Percentiles rank a stretch among this genome's conserved stretches.
These are phyloP conservation scores for Sporisorium graminicola DNA, from an alignment of 1,284 basidiomycete species.

Conservation along the genomic window DNA sequence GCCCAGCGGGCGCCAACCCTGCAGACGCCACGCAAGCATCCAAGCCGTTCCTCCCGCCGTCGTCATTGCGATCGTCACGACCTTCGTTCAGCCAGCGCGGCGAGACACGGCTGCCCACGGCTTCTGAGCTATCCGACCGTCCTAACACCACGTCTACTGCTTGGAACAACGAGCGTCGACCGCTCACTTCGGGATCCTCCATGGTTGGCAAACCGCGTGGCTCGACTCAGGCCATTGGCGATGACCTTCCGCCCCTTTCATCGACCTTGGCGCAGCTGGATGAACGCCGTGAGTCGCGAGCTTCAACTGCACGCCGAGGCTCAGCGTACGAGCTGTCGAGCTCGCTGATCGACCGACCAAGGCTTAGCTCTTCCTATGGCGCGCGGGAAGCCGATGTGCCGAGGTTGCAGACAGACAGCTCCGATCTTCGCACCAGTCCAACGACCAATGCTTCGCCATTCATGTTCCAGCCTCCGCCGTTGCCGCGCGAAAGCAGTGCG, in stretches of 20 bases:
- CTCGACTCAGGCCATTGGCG: constrained; percentile 17
- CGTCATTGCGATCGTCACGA: constrained; percentile 33
- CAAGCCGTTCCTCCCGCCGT: constrained; percentile 44
- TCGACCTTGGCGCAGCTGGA: constrained; percentile 31
- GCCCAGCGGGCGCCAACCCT: constrained; percentile 39
- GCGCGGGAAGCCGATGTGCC: constrained; percentile 17
- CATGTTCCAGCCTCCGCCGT: constrained; percentile 60
- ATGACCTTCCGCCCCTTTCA: constrained; percentile 36
- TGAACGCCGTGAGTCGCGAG: constrained; percentile 33
- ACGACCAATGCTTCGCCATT: constrained; percentile 56
- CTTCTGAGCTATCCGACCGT: constrained; percentile 23
- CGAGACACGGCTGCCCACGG: constrained; percentile 17
- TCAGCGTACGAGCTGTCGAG: constrained; percentile 24
- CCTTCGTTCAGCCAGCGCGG: constrained; percentile 33
- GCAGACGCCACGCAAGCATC: constrained; percentile 14
- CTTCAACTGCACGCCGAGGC: constrained; percentile 23
- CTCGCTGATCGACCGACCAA: constrained; percentile 11
- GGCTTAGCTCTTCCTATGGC: constrained; percentile 33
- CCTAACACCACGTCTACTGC: constrained; percentile 8
- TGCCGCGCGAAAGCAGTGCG: constrained; percentile 41
- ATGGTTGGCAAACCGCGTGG: constrained; percentile 25
- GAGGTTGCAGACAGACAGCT: constrained; percentile 45
- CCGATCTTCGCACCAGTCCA: constrained; percentile 51
- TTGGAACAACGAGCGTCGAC: constrained; percentile 37
- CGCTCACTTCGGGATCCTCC: constrained; percentile 37